Percentiles rank a stretch among this genome's conserved stretches.
Conservation (phyloP, 441 rosid genomes). For the Omphalea diandra region DNA sequence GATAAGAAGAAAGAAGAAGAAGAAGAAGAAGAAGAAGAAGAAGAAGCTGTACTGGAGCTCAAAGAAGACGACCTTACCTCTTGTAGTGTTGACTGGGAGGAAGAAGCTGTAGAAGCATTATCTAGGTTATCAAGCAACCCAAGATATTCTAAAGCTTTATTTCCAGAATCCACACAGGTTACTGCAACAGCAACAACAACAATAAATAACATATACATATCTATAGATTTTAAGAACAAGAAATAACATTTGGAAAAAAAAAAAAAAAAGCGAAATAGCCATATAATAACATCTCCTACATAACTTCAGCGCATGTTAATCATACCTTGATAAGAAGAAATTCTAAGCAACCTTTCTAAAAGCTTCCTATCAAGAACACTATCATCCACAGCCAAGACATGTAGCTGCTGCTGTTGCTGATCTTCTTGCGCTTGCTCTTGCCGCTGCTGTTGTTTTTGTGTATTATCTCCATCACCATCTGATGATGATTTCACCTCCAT, state of each 20-base stretch:
- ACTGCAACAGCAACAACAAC: conserved; percentile 33
- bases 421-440: conserved; percentile 2
- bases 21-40: background rate
- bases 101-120: conserved; percentile 13
- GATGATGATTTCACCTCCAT: conserved; percentile 36
- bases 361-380: conserved; percentile 54
- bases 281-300: no score
- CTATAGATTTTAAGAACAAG: background rate
- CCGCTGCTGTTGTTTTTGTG: conserved; percentile 19
- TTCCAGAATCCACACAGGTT: conserved; percentile 77
- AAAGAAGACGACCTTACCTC: conserved; percentile 26
- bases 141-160: conserved; percentile 76
- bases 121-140: conserved; percentile 43
- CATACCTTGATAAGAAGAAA: conserved; percentile 60
- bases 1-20: background rate
- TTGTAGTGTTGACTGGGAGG: conserved; percentile 26
- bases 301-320: no score
- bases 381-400: conserved; percentile 71
- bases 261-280: background rate
- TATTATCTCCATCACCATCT: conserved; percentile 1
- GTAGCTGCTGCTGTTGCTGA: conserved; percentile 36
- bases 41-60: background rate
- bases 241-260: background rate
- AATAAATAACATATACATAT: background rate
- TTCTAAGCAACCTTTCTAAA: conserved; percentile 53